A percentile compares a stretch with the other conserved stretches of the same genome.
Evolutionary conservation across 1,284 basidiomycete genomes (phyloP).

Genomic region (Ustilago shanxiensis): DNA sequence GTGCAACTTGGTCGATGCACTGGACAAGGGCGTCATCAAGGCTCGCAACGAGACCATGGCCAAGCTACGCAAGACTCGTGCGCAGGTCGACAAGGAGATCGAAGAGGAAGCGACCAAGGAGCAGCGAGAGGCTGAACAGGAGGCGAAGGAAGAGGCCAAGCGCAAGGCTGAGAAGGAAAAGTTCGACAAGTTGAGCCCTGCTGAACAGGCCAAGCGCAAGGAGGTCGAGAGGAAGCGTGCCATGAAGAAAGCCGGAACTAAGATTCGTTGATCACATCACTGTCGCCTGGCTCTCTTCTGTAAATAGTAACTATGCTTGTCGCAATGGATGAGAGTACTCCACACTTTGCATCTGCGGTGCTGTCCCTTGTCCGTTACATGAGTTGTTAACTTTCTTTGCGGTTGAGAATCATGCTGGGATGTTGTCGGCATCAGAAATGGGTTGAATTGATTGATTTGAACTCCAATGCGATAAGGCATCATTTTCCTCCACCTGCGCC

Average conservation of each 20-base stretch:
- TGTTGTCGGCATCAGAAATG: neutral
- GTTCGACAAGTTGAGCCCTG: constrained; percentile 62
- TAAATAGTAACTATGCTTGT: neutral
- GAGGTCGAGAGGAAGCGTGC: constrained; percentile 65
- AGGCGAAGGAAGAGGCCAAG: constrained; percentile 59
- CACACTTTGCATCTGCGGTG: neutral
- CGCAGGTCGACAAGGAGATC: constrained; percentile 57
- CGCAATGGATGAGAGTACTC: constrained; percentile 4
- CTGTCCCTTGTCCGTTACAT: neutral
- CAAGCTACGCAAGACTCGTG: constrained; percentile 60
- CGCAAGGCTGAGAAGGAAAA: constrained; percentile 62
- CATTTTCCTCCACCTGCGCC: constrained; percentile 27
- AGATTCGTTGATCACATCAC: constrained; percentile 18
- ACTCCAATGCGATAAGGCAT: neutral
- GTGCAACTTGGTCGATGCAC: constrained; percentile 64
- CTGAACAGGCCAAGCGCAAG: constrained; percentile 67
- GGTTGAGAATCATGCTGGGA: neutral
- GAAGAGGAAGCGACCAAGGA: constrained; percentile 50
- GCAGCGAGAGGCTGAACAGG: constrained; percentile 58
- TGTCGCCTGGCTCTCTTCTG: neutral
- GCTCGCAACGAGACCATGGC: constrained; percentile 50
- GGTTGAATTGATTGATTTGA: neutral
- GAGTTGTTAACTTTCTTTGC: neutral
- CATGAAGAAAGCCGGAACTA: constrained; percentile 56
- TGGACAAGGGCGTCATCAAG: constrained; percentile 53